These are phyloP conservation scores for Neolentinus lepideus DNA, from an alignment of 1,284 basidiomycete genomes.

Conservation along the genomic window DNA sequence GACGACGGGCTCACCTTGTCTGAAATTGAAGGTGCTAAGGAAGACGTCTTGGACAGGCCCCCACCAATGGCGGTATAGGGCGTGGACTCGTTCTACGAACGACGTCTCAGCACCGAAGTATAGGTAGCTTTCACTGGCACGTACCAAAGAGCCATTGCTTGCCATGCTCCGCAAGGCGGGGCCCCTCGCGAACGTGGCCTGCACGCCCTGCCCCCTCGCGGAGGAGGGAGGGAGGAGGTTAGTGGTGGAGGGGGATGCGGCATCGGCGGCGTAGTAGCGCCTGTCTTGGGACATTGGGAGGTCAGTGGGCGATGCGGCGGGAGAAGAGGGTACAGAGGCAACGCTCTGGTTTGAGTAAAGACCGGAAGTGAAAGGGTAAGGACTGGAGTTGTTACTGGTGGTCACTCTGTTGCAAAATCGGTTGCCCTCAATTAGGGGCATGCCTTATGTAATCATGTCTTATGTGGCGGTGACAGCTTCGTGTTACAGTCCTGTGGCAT, in stretches of 20 bases:
- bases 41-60: conserved; percentile 11
- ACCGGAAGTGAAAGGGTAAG: conserved; percentile 15
- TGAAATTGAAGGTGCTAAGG: conserved; percentile 24
- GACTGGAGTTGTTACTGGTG: conserved; percentile 3
- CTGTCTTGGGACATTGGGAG: conserved; percentile 13
- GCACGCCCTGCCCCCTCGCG: conserved; percentile 23
- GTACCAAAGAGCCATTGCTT: conserved; percentile 37
- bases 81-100: conserved; percentile 30
- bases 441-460: background rate
- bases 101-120: conserved; percentile 8
- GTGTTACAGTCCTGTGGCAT: background rate
- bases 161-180: conserved; percentile 30
- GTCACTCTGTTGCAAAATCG: background rate
- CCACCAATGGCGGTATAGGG: conserved; percentile 30
- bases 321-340: conserved; percentile 11
- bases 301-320: background rate
- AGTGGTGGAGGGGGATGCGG: conserved; percentile 40
- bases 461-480: background rate
- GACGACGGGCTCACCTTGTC: conserved; percentile 23
- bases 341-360: conserved; percentile 11
- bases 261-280: conserved; percentile 17
- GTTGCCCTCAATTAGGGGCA: background rate
- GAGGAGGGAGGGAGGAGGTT: conserved; percentile 40
- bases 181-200: conserved; percentile 37
- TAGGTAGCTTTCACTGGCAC: conserved; percentile 9